A percentile compares a stretch with the other conserved stretches of the same genome.
Evolutionary conservation across 257 asterid species (phyloP).

Genomic region (Phtheirospermum japonicum): DNA sequence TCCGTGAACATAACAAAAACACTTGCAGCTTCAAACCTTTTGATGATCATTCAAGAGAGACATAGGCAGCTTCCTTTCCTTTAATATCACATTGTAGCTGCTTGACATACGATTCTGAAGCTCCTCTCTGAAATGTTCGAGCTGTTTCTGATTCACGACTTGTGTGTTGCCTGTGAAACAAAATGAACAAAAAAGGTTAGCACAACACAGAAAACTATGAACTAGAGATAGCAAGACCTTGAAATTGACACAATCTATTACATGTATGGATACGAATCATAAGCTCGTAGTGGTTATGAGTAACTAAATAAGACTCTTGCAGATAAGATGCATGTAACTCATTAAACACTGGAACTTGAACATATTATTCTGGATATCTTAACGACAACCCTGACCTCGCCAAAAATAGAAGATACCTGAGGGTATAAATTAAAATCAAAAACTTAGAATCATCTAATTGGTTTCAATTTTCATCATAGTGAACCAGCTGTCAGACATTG

Average conservation of each 20-base stretch:
- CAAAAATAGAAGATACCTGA: too few species aligned
- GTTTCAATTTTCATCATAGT: too few species aligned
- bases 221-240: slow-evolving; percentile 7
- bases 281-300: too few species aligned
- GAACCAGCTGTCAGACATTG: too few species aligned
- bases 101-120: slow-evolving; percentile 68
- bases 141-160: slow-evolving; percentile 79
- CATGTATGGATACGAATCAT: background rate
- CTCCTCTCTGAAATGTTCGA: slow-evolving; percentile 85
- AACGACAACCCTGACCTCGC: too few species aligned
- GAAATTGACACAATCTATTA: background rate
- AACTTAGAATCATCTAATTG: too few species aligned
- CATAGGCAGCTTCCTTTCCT: slow-evolving; percentile 86
- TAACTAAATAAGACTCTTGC: background rate
- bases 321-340: too few species aligned
- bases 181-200: background rate
- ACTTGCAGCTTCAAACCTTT: slow-evolving; percentile 52
- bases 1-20: slow-evolving; percentile 18
- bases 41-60: slow-evolving; percentile 86
- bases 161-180: slow-evolving; percentile 68
- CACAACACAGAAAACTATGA: background rate
- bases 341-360: too few species aligned
- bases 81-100: slow-evolving; percentile 77
- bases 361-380: too few species aligned
- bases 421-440: too few species aligned